Evolutionary conservation across 805 yeast species (phyloP), one percentile per base, ranked within the genome.

Genomic region (Saturnispora halmiae): DNA sequence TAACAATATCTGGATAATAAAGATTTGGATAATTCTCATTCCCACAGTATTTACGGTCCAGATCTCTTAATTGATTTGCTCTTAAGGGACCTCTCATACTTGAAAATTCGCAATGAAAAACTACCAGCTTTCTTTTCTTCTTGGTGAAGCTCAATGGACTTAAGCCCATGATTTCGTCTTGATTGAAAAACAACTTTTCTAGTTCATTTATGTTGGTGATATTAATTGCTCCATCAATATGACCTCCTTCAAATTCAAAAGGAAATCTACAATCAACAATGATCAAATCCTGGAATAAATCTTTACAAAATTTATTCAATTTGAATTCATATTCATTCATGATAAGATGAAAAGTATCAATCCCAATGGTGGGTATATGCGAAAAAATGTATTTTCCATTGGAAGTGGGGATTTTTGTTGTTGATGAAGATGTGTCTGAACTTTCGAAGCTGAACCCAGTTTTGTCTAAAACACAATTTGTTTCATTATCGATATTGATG

Each of bases 21-120:
- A 92, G 66, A 45, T 72, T 65, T 0, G 98, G 98, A 60, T 92
- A 92, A 46, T 72, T 67, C 42, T 79, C 77, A 20, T 39, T 39
- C 9, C 47, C 47, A 10, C 39, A 30, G 46, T 75, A 68, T 58
- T 88, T 87, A 47, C 98, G 73, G 63, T 92, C 98, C 51, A 82
- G 73, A 45, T 79, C 79, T 46, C 98, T 68, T 42, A 92, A 69
- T 57, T 86, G 87, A 40, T 77, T 67, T 1, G 97, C 97, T 82
- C 92, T 76, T 36, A 81, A 65, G 4, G 98, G 98, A n/a, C 97
- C 95, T 44, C 98, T 70, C 56, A 81, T 85, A 5, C 94, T 76
- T 29, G 94, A 81, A 58, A 86, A 90, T 61, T 92, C 98, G 63
- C 98, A 92, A 61, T 92, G 96, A 66, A 92, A 90, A 9, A 92